Conservation (phyloP, 2,329 filamentous ascomycete genomes). For the Daldinia eschscholtzii region DNA sequence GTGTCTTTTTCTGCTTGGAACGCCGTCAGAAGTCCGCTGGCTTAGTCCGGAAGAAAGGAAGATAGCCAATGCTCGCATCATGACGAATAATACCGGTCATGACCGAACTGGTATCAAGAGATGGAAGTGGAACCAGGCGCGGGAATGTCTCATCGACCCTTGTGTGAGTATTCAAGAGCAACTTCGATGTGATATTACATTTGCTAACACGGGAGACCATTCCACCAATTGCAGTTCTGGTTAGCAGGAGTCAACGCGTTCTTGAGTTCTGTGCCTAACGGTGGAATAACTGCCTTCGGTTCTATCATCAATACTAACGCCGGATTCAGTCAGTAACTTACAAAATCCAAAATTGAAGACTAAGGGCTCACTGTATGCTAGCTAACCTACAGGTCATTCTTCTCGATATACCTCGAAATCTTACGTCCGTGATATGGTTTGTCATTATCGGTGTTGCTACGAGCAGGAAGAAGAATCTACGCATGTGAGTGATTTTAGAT, state of each 20-base stretch:
- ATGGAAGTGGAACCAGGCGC: constrained; percentile 56
- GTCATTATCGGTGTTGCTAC: constrained; percentile 53
- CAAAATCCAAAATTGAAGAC: not conserved
- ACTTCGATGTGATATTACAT: too few species aligned
- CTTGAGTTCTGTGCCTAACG: constrained; percentile 54
- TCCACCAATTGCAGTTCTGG: constrained; percentile 50
- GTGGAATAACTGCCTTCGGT: constrained; percentile 54
- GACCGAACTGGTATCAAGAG: constrained; percentile 55
- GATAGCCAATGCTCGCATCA: constrained; percentile 55
- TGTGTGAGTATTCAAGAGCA: constrained; percentile 41
- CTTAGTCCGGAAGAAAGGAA: constrained; percentile 53
- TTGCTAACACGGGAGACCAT: constrained; percentile 13
- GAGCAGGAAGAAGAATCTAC: constrained; percentile 52
- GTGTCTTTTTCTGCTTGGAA: constrained; percentile 54
- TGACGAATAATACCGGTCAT: constrained; percentile 55
- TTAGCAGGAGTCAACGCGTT: constrained; percentile 56
- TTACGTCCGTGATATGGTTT: constrained; percentile 54
- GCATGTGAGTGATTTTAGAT: constrained; percentile 47
- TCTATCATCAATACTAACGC: constrained; percentile 54
- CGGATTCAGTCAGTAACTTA: constrained; percentile 52
- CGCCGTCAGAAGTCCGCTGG: constrained; percentile 56
- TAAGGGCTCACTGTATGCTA: constrained; percentile 26
- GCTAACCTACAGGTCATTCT: constrained; percentile 55
- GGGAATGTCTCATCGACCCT: constrained; percentile 54
- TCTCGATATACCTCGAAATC: constrained; percentile 53